A percentile compares a stretch with the other conserved stretches of the same genome.
Conservation (phyloP, 257 asterid species). For the Forsythia suspensa region DNA sequence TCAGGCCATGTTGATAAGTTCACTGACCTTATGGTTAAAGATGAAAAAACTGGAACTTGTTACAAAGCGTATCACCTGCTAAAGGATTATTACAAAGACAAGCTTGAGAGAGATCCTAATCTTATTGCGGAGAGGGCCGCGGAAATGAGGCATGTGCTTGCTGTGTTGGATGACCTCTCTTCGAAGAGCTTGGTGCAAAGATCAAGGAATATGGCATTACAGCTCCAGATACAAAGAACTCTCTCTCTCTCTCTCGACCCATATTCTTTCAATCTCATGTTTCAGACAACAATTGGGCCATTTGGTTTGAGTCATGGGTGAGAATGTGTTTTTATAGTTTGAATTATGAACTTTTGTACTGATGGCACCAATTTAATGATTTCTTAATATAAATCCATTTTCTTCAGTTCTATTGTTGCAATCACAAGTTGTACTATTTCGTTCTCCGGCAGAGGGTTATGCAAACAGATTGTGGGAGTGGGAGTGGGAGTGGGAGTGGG, state of each 20-base stretch:
- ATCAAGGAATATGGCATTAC: slow-evolving; percentile 68
- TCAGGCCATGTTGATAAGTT: slow-evolving; percentile 89
- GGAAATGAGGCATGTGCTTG: slow-evolving; percentile 65
- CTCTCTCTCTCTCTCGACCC: slow-evolving; percentile 76
- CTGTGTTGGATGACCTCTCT: slow-evolving; percentile 70
- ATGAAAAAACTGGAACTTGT: slow-evolving; percentile 66
- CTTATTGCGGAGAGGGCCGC: slow-evolving; percentile 44
- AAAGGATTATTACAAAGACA: slow-evolving; percentile 71
- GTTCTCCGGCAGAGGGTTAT: too few relatives aligned
- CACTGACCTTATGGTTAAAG: slow-evolving; percentile 89
- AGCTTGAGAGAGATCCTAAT: slow-evolving; percentile 69
- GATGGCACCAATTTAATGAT: background rate
- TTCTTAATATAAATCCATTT: slow-evolving; percentile 3
- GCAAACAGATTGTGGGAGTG: too few relatives aligned
- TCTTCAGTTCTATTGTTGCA: slow-evolving; percentile 13
- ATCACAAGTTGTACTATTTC: too few relatives aligned
- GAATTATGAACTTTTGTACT: background rate
- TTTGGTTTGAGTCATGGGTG: slow-evolving; percentile 73
- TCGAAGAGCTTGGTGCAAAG: slow-evolving; percentile 69
- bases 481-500: too few relatives aligned
- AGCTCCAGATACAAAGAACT: slow-evolving; percentile 75
- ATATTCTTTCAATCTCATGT: slow-evolving; percentile 78
- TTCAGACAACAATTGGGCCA: slow-evolving; percentile 77
- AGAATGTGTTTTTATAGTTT: slow-evolving; percentile 18
- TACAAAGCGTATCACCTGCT: slow-evolving; percentile 77